Conservation (phyloP, 2,329 filamentous ascomycete genomes). For the Akanthomyces lecanii region DNA sequence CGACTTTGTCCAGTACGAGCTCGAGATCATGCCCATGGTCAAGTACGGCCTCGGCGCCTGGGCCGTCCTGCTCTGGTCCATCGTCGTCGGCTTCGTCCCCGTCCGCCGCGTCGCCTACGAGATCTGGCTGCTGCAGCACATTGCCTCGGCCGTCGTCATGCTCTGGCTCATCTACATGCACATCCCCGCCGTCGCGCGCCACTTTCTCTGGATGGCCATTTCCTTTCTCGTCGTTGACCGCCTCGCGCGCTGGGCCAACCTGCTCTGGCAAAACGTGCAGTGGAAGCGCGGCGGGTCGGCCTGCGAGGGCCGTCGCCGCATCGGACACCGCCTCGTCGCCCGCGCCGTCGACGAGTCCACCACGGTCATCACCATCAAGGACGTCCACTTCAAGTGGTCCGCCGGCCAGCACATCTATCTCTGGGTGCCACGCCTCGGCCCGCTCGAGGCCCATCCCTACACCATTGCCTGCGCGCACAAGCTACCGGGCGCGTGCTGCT, state of each 20-base stretch:
- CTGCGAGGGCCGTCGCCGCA: slow-evolving; percentile 43
- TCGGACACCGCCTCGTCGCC: slow-evolving; percentile 51
- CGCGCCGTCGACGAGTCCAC: slow-evolving; percentile 46
- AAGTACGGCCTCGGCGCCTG: slow-evolving; percentile 65
- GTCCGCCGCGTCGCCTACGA: slow-evolving; percentile 65
- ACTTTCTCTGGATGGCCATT: slow-evolving; percentile 64
- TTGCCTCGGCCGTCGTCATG: slow-evolving; percentile 57
- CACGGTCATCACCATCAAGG: slow-evolving; percentile 56
- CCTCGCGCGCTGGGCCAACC: slow-evolving; percentile 43
- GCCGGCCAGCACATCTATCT: slow-evolving; percentile 59
- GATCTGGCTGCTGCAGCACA: slow-evolving; percentile 64
- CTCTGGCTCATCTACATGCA: slow-evolving; percentile 62
- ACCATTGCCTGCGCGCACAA: slow-evolving; percentile 56
- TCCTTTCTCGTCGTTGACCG: slow-evolving; percentile 61
- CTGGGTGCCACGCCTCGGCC: slow-evolving; percentile 53
- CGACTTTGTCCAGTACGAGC: slow-evolving; percentile 54
- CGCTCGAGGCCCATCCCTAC: slow-evolving; percentile 56
- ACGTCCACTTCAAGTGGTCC: slow-evolving; percentile 56
- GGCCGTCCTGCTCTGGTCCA: slow-evolving; percentile 62
- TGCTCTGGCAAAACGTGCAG: slow-evolving; percentile 51
- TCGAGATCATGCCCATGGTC: slow-evolving; percentile 59
- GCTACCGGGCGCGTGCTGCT: slow-evolving; percentile 47
- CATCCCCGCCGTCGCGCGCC: slow-evolving; percentile 53
- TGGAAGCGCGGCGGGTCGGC: slow-evolving; percentile 36
- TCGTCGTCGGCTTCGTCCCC: slow-evolving; percentile 58